These are phyloP conservation scores for Globisporangium camurandrum DNA, from an alignment of 352 stramenopile species.

Conservation along the genomic window DNA sequence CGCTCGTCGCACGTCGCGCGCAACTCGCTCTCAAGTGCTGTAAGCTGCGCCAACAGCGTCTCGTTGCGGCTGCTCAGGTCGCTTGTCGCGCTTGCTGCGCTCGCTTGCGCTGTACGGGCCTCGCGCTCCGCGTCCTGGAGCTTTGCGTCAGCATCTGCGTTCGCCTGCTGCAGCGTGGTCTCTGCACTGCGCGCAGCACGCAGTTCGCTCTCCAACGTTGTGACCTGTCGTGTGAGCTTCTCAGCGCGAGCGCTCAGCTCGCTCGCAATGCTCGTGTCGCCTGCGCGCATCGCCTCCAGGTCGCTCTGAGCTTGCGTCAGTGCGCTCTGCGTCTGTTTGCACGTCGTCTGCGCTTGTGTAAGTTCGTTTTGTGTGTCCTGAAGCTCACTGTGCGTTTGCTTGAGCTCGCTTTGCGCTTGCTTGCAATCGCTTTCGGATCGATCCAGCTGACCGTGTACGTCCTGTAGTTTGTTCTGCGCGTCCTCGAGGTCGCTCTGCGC, in stretches of 20 bases:
- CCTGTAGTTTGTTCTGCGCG: too few species aligned
- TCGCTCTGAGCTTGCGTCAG: too few species aligned
- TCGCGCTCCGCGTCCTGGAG: background rate
- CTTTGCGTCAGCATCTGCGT: background rate
- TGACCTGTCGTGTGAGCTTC: background rate
- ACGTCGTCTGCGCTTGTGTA: too few species aligned
- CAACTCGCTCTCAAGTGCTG: background rate
- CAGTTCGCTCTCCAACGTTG: conserved; percentile 1
- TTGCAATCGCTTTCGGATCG: too few species aligned
- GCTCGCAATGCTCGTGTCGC: background rate
- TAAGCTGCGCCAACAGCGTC: background rate
- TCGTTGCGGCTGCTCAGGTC: background rate
- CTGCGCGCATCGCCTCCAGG: background rate
- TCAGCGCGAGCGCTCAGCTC: background rate
- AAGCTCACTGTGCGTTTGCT: too few species aligned
- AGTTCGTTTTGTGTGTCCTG: too few species aligned
- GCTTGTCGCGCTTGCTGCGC: background rate
- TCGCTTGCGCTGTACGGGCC: background rate
- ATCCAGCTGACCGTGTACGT: too few species aligned
- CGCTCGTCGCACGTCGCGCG: too few species aligned
- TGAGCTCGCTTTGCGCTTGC: too few species aligned
- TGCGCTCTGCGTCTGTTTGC: too few species aligned
- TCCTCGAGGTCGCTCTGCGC: too few species aligned
- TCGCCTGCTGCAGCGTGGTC: background rate
- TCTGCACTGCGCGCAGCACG: background rate